Conservation (phyloP, 805 yeast species). For the Tetrapisispora namnaoensis region DNA sequence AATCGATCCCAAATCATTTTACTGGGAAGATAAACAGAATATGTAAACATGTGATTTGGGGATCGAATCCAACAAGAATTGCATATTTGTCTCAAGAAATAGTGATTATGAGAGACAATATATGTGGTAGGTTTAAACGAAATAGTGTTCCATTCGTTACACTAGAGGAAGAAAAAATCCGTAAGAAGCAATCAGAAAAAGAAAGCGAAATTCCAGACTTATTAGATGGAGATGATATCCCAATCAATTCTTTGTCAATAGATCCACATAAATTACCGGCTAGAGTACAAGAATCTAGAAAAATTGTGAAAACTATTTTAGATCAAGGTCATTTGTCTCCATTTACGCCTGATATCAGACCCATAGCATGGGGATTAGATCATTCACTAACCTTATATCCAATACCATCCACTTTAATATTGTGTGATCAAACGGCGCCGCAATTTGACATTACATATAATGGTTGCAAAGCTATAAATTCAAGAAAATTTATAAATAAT, state of each 20-base stretch:
- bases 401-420: slow-evolving; percentile 53
- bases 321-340: slow-evolving; percentile 90
- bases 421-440: slow-evolving; percentile 67
- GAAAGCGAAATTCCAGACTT: slow-evolving; percentile 17
- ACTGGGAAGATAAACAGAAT: slow-evolving; percentile 55
- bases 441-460: slow-evolving; percentile 67
- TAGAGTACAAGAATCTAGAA: slow-evolving; percentile 50
- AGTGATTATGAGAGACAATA: slow-evolving; percentile 61
- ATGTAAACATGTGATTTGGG: slow-evolving; percentile 44
- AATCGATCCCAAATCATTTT: slow-evolving; percentile 60
- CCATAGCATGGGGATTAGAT: slow-evolving; percentile 63
- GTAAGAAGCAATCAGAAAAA: slow-evolving; percentile 11
- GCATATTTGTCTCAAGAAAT: slow-evolving; percentile 80
- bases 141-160: slow-evolving; percentile 51
- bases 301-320: slow-evolving; percentile 65
- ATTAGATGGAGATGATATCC: slow-evolving; percentile 13
- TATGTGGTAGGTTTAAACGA: slow-evolving; percentile 59
- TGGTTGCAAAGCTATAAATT: slow-evolving; percentile 71
- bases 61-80: slow-evolving; percentile 71
- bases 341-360: slow-evolving; percentile 48
- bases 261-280: slow-evolving; percentile 33
- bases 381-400: slow-evolving; percentile 64
- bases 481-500: slow-evolving; percentile 46
- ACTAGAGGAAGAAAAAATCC: slow-evolving; percentile 16
- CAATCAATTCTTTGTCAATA: slow-evolving; percentile 23